Conservation (phyloP, 257 asterid genomes). For the Linaria vulgaris region DNA sequence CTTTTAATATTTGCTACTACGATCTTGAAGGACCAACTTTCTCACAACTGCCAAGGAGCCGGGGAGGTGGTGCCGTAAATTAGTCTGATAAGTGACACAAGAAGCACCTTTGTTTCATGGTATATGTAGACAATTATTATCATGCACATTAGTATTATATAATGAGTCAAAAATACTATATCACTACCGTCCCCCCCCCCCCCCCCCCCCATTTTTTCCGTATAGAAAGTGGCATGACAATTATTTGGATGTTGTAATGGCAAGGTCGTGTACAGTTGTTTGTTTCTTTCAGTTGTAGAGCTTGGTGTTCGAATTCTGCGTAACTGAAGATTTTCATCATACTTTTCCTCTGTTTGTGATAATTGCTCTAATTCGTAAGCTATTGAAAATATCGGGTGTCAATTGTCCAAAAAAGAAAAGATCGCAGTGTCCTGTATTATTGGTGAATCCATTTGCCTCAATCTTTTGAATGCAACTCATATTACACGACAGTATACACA, state of each 20-base stretch:
- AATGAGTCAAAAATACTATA: not conserved
- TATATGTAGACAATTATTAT: not conserved
- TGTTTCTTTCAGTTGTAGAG: not conserved
- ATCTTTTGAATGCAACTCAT: not conserved
- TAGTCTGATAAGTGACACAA: not conserved
- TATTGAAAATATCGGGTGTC: not conserved
- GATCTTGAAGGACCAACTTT: conserved; percentile 39
- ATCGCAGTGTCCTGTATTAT: no score
- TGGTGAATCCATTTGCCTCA: no score
- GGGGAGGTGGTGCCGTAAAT: not conserved
- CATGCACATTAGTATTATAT: not conserved
- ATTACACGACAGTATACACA: no score
- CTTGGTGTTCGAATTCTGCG: not conserved
- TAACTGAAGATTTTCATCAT: not conserved
- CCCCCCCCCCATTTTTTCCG: not conserved
- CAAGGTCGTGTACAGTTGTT: no score
- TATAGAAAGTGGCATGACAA: not conserved
- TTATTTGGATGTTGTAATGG: not conserved
- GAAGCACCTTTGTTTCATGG: not conserved
- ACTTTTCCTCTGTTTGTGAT: not conserved
- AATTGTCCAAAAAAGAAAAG: no score
- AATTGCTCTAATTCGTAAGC: not conserved
- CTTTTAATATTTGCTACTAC: conserved; percentile 73
- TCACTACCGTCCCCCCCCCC: not conserved
- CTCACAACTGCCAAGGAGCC: conserved; percentile 10